Evolutionary conservation across 2,329 filamentous ascomycete genomes (phyloP).

Genomic region (Calonectria crousiana): DNA sequence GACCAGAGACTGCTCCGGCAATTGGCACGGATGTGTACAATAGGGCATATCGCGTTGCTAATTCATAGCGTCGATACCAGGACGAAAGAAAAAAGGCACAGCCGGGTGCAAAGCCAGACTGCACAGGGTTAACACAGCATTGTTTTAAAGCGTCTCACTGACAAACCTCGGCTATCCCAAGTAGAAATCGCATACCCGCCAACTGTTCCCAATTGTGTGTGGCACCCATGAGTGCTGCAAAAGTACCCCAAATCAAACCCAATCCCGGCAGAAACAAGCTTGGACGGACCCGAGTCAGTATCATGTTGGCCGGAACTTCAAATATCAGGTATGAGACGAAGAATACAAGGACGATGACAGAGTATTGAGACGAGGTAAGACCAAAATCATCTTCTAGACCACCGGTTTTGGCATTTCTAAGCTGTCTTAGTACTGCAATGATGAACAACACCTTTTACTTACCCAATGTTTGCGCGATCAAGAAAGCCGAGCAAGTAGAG

Average conservation of each 20-base stretch:
- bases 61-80: background rate
- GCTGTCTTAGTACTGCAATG: background rate
- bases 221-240: background rate
- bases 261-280: background rate
- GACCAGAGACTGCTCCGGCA: background rate
- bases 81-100: background rate
- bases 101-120: background rate
- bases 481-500: background rate
- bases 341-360: background rate
- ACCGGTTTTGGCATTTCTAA: background rate
- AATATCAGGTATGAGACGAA: background rate
- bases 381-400: background rate
- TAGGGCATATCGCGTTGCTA: background rate
- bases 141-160: background rate
- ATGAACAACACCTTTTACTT: background rate
- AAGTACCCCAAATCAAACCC: background rate
- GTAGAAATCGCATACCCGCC: background rate
- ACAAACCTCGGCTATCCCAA: background rate
- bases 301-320: conserved; percentile 2
- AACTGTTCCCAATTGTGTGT: background rate
- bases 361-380: background rate
- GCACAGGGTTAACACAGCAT: background rate
- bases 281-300: background rate
- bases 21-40: background rate
- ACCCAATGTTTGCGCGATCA: background rate